These are phyloP conservation scores for Suillus cothurnatus DNA, from an alignment of 768 basidiomycete species.

Conservation along the genomic window DNA sequence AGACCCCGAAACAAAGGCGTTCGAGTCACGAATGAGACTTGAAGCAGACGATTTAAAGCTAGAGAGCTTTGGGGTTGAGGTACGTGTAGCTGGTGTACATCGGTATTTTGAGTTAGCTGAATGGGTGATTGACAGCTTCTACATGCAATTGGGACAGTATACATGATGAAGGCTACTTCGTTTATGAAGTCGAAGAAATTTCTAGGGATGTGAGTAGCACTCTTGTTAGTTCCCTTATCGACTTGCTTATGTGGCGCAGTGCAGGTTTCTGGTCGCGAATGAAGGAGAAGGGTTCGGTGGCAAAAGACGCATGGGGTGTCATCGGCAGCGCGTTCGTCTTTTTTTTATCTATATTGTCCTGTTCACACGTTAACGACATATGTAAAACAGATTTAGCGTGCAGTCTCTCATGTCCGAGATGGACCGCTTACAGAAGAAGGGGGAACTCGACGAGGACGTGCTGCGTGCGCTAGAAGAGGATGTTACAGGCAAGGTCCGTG, in stretches of 20 bases:
- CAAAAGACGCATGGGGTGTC: conserved; percentile 97
- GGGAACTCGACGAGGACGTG: conserved; percentile 87
- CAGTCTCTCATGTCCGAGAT: conserved; percentile 63
- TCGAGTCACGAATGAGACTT: conserved; percentile 71
- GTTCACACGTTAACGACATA: conserved; percentile 31
- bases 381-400: conserved; percentile 23
- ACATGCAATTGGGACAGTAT: conserved; percentile 89
- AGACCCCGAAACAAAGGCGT: conserved; percentile 82
- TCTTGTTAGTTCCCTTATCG: conserved; percentile 10
- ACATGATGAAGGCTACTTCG: conserved; percentile 90
- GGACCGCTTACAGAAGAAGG: conserved; percentile 86
- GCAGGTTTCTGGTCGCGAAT: conserved; percentile 91
- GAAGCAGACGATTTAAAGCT: conserved; percentile 96
- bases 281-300: conserved; percentile 91
- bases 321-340: conserved; percentile 88
- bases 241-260: conserved; percentile 36
- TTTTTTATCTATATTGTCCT: conserved; percentile 13
- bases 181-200: conserved; percentile 92
- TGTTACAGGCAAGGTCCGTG: conserved; percentile 80
- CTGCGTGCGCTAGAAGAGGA: conserved; percentile 87
- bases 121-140: conserved; percentile 53
- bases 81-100: conserved; percentile 35
- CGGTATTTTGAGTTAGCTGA: neutral
- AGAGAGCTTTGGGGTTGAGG: conserved; percentile 97
- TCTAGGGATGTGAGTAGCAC: conserved; percentile 73